These are phyloP conservation scores for Irpex rosettiformis DNA, from an alignment of 1,284 basidiomycete species.

Conservation along the genomic window DNA sequence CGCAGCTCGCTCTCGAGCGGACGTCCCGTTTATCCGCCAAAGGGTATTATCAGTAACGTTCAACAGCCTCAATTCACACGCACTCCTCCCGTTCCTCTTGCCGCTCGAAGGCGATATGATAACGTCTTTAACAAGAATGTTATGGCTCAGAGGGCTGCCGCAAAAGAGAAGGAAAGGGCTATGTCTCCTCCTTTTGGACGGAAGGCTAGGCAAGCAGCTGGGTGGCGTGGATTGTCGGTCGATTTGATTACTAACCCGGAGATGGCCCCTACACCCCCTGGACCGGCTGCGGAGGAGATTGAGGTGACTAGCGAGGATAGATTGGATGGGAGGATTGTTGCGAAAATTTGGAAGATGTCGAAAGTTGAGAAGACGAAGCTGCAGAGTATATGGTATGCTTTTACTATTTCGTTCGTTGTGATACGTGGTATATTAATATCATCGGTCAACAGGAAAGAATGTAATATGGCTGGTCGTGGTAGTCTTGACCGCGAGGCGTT, in stretches of 20 bases:
- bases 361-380: constrained; percentile 51
- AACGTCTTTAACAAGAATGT: constrained; percentile 59
- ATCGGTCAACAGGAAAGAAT: constrained; percentile 53
- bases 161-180: constrained; percentile 14
- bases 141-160: constrained; percentile 40
- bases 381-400: constrained; percentile 60
- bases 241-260: constrained; percentile 59
- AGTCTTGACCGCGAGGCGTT: constrained; percentile 64
- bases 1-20: constrained; percentile 42
- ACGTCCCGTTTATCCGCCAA: constrained; percentile 20
- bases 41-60: constrained; percentile 18
- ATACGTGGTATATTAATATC: not conserved
- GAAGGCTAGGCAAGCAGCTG: constrained; percentile 53
- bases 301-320: constrained; percentile 36
- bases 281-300: constrained; percentile 30
- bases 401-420: constrained; percentile 12
- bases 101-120: constrained; percentile 64
- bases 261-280: constrained; percentile 22
- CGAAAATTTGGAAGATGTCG: constrained; percentile 61
- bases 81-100: constrained; percentile 61
- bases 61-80: constrained; percentile 33
- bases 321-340: constrained; percentile 54
- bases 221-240: constrained; percentile 75
- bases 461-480: constrained; percentile 53
- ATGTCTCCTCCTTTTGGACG: constrained; percentile 37